phyloP scores from a whole-genome alignment of 306 rosid species.

The Phaseolus lunatus region DNA sequence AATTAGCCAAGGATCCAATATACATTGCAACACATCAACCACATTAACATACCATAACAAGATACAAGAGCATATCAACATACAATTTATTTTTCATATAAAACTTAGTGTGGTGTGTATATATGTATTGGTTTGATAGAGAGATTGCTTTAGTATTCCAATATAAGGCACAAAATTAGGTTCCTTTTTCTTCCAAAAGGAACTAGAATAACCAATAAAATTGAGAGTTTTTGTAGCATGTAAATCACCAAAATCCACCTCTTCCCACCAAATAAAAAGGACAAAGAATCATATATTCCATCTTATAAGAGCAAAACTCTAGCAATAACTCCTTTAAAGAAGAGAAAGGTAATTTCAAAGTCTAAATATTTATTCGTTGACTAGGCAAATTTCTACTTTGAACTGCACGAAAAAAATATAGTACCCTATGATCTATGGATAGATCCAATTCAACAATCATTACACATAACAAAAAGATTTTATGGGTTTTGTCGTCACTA shows the following conservation, averaged over 20 bases:
- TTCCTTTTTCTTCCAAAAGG: neutral
- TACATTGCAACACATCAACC: no score
- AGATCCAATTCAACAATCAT: neutral
- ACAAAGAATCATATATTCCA: neutral
- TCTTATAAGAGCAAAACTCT: neutral
- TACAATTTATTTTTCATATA: no score
- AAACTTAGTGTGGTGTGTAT: no score
- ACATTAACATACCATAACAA: no score
- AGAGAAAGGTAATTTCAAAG: neutral
- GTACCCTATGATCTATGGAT: neutral
- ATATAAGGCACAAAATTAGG: neutral
- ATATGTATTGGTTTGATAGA: no score
- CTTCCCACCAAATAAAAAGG: neutral
- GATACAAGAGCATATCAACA: no score
- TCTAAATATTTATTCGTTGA: neutral
- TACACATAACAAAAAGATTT: neutral
- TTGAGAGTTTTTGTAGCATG: neutral
- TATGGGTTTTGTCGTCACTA: neutral
- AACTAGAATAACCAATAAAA: no score
- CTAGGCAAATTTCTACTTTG: neutral
- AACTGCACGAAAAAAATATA: neutral
- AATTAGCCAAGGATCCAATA: no score
- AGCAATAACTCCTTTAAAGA: neutral
- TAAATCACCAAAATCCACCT: neutral
- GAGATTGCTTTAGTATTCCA: neutral